phyloP scores from a whole-genome alignment of 1,284 basidiomycete species.

The Caloboletus firmus region DNA sequence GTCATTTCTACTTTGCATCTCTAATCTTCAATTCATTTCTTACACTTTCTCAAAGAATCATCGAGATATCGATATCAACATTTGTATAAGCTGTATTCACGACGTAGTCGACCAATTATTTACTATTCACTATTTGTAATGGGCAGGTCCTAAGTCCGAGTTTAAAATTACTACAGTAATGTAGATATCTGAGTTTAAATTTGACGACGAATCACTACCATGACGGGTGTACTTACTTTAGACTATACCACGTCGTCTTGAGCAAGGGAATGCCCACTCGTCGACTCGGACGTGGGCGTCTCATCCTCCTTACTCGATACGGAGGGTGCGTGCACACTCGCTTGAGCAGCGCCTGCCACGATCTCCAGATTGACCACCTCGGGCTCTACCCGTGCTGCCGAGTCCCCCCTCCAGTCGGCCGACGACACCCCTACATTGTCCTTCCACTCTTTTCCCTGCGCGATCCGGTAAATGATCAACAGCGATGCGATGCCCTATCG shows the following conservation, averaged over 20 bases:
- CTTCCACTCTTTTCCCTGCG: conserved; percentile 23
- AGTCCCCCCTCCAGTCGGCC: conserved; percentile 18
- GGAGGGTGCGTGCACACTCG: neutral
- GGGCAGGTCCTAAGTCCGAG: too few relatives aligned
- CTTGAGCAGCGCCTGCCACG: neutral
- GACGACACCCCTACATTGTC: conserved; percentile 9
- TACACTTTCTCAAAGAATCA: too few relatives aligned
- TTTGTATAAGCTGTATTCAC: too few relatives aligned
- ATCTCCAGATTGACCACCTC: conserved; percentile 2
- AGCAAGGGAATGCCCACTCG: neutral
- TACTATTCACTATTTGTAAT: too few relatives aligned
- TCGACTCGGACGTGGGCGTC: neutral
- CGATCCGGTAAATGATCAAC: conserved; percentile 29
- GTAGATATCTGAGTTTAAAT: too few relatives aligned
- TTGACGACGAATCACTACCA: too few relatives aligned
- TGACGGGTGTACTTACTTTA: too few relatives aligned
- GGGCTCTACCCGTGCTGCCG: neutral
- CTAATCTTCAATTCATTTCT: too few relatives aligned
- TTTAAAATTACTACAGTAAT: too few relatives aligned
- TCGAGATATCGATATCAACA: too few relatives aligned
- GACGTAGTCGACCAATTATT: too few relatives aligned
- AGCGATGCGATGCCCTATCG: conserved; percentile 21
- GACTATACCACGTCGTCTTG: conserved; percentile 5
- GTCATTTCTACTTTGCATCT: too few relatives aligned
- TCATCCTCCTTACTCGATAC: conserved; percentile 6